Base-by-base conservation (phyloP, 2,329 filamentous ascomycete genomes). In the Colletotrichum sublineola region DNA sequence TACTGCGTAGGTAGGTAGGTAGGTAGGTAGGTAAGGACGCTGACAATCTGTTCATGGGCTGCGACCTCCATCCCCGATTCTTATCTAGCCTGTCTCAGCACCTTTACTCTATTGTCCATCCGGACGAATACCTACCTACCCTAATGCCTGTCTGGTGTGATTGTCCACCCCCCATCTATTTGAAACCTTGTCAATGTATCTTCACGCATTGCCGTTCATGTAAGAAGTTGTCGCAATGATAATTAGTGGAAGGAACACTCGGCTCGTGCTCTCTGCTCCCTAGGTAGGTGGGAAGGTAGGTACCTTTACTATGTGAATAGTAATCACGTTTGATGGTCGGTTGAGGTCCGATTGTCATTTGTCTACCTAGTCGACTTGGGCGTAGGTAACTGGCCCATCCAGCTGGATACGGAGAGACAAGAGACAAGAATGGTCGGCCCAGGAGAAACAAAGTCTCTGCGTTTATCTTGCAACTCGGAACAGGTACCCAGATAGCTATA, bases 1-100 rank as follows among this genome's bases (percentile, higher is more conserved):
- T 24, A 24, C 24, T 24, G 24, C 24, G 24, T 24, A 24, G 24
- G 24, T 24, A 24, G 24, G 24, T 24, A 24, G 24, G 24, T 24
- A 24, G 24, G 24, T 24, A 24, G 24, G 24, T 24, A 24, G 24
- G 24, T 24, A 24, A 24, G 24, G 53, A 36, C 42, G 53, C 53
- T 40, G 42, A 53, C 52, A 60, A 66, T 66, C 53, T 40, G 50
- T 52, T 38, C 40, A 24, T 48, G 33, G 40, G 56, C 56, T 62
- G 56, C 57, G 48, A 62, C 55, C 44, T 44, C 48, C 65, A 55
- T 55, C 62, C 38, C 56, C 15, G 44, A 48, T 48, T 48, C 44
- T 46, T 20, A 9, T 48, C 44, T 24, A 52, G 48, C 29, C 24
- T 24, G 46, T 44, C 15, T 48, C 44, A 48, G 44, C 9, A 20